Conservation (phyloP, 176 grass and related monocot genomes). For the Cocos nucifera region DNA sequence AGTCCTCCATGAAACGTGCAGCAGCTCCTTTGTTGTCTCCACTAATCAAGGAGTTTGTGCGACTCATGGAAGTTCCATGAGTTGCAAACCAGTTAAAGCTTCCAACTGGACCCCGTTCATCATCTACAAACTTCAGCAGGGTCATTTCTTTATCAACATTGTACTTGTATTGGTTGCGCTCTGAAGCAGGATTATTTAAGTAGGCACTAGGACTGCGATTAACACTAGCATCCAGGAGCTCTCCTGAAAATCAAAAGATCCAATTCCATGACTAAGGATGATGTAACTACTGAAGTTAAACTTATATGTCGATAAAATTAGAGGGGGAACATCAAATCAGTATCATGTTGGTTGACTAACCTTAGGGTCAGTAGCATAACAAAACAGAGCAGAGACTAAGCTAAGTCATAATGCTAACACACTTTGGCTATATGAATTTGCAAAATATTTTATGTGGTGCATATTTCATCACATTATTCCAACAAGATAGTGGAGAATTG, state of each 20-base stretch:
- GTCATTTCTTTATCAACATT: conserved; percentile 96
- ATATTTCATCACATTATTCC: too few species aligned
- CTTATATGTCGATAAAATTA: too few species aligned
- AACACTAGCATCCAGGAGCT: conserved; percentile 66
- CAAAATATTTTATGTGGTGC: too few species aligned
- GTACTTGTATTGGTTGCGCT: conserved; percentile 54
- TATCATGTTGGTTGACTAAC: too few species aligned
- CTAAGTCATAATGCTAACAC: too few species aligned
- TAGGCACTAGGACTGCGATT: conserved; percentile 94
- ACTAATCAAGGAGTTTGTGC: conserved; percentile 86
- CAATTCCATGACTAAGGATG: too few species aligned
- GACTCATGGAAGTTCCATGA: conserved; percentile 95
- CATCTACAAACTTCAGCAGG: conserved; percentile 75
- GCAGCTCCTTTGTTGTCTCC: conserved; percentile 97
- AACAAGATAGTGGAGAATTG: too few species aligned
- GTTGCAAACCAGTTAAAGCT: conserved; percentile 99
- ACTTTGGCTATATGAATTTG: too few species aligned
- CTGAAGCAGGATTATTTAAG: conserved; percentile 76
- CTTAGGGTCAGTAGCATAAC: too few species aligned
- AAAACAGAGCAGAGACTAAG: too few species aligned
- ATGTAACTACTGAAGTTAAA: too few species aligned
- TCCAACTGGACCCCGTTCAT: conserved; percentile 63
- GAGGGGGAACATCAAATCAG: too few species aligned
- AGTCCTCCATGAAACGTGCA: conserved; percentile 96
- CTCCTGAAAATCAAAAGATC: conserved; percentile 56